Conservation (phyloP, 306 rosid genomes). For the Gleditsia sinensis region DNA sequence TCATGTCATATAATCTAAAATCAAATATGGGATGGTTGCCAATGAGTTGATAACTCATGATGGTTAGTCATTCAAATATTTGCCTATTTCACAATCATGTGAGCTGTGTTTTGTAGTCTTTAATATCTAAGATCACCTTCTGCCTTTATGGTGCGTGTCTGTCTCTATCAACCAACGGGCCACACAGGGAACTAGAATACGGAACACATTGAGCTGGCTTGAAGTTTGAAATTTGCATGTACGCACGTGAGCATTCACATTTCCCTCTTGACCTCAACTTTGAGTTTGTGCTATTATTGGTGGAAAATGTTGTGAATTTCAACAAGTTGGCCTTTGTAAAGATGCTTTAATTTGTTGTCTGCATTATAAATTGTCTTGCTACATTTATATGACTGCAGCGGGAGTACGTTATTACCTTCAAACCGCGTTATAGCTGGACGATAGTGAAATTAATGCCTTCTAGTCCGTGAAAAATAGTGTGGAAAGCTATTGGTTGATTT, state of each 20-base stretch:
- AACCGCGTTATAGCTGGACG: neutral
- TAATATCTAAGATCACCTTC: constrained; percentile 12
- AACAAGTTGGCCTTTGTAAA: neutral
- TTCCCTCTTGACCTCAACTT: neutral
- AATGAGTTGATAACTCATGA: too few species aligned
- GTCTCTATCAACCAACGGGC: constrained; percentile 22
- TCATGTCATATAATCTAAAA: too few species aligned
- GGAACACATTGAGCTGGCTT: constrained; percentile 33
- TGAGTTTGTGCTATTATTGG: neutral
- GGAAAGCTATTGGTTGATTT: neutral
- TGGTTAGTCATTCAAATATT: constrained; percentile 29
- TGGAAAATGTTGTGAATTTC: neutral
- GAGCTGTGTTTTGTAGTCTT: constrained; percentile 39
- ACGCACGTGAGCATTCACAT: too few species aligned
- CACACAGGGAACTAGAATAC: constrained; percentile 16
- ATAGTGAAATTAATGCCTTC: neutral
- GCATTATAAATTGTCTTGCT: neutral
- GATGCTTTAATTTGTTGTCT: neutral
- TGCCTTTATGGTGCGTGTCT: constrained; percentile 29
- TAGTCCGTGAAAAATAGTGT: neutral
- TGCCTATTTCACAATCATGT: constrained; percentile 40
- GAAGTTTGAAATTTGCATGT: constrained; percentile 26
- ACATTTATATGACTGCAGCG: neutral
- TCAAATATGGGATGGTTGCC: neutral
- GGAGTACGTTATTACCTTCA: neutral